Base-by-base conservation (phyloP, 2,329 filamentous ascomycete species). In the Microcyclospora tardicrescens region DNA sequence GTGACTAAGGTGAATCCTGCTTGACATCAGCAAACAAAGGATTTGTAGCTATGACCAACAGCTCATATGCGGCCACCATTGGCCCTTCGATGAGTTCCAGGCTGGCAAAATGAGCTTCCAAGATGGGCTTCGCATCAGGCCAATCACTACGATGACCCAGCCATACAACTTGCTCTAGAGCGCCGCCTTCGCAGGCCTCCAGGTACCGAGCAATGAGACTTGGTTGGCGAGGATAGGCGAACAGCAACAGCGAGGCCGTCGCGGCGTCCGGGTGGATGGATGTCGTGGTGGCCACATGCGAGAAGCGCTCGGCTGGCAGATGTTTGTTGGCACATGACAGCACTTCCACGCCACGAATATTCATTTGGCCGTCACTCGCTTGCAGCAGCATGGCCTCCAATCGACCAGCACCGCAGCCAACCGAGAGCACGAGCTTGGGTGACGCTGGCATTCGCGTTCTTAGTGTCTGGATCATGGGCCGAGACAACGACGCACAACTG, bases 211-310 rank as follows among this genome's bases (percentile, higher is more conserved):
- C 44, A 10, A 73, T 44, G 10, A 74, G 51, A 3, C 52, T 60
- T 3, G 66, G 59, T n/a, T 66, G 57, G 11, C 68, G 62, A 1
- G 71, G 71, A 46, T 73, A 74, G 16, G 72, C 65, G 53, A 74
- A 73, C 42, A 73, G 53, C 63, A 70, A 66, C n/a, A 56, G 58
- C 1, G 47, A 42, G 8, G 67, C 66, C n/a, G 62, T 45, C 5
- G 53, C 43, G 2, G 67, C 67, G 10, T 64, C 54, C 1, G 59
- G 39, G 37, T 62, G 61, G 8, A 71, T 46, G 27, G 61, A 63
- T 49, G 64, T 64, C 1, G 66, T 64, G 2, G 65, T 66, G 6
- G 53, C 40, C 5, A 73, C 69, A 8, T 58, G 47, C 33, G 63
- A 51, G 47, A 71, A 59, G 11, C 60, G 49, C 11, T 63, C 43